Evolutionary conservation across 192 early-diverging fungal species (phyloP).

Genomic region (Backusella psychrophila): DNA sequence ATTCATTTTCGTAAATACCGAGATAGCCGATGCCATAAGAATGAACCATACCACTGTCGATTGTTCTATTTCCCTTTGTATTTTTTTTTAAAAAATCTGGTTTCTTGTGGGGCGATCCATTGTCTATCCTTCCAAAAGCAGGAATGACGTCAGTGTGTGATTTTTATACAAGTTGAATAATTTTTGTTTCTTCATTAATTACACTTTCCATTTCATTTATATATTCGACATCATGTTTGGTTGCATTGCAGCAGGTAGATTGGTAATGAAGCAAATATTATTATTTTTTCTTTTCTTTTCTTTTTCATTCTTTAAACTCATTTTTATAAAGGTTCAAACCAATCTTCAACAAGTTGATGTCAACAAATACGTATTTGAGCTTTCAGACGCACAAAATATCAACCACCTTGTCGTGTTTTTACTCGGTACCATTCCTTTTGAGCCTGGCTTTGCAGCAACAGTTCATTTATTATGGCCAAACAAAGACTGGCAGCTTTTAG

Average conservation of each 20-base stretch:
- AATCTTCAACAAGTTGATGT: slow-evolving; percentile 88
- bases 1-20: too few relatives aligned
- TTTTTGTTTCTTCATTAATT: neutral
- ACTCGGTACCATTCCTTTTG: slow-evolving; percentile 82
- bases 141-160: neutral
- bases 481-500: slow-evolving; percentile 75
- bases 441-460: slow-evolving; percentile 87
- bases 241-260: slow-evolving; percentile 16
- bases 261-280: neutral
- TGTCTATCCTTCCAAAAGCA: too few relatives aligned
- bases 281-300: too few relatives aligned
- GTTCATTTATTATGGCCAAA: slow-evolving; percentile 92
- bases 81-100: too few relatives aligned
- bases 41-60: too few relatives aligned
- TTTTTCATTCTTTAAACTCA: neutral
- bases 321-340: slow-evolving; percentile 69
- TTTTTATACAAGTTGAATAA: neutral
- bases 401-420: slow-evolving; percentile 97
- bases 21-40: too few relatives aligned
- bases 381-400: slow-evolving; percentile 79
- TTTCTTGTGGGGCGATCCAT: too few relatives aligned
- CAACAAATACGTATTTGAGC: slow-evolving; percentile 88
- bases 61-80: too few relatives aligned
- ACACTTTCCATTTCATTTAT: neutral
- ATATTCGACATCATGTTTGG: slow-evolving; percentile 11